These are phyloP conservation scores for Rhypophila decipiens DNA, from an alignment of 495 filamentous ascomycete species.

Conservation along the genomic window DNA sequence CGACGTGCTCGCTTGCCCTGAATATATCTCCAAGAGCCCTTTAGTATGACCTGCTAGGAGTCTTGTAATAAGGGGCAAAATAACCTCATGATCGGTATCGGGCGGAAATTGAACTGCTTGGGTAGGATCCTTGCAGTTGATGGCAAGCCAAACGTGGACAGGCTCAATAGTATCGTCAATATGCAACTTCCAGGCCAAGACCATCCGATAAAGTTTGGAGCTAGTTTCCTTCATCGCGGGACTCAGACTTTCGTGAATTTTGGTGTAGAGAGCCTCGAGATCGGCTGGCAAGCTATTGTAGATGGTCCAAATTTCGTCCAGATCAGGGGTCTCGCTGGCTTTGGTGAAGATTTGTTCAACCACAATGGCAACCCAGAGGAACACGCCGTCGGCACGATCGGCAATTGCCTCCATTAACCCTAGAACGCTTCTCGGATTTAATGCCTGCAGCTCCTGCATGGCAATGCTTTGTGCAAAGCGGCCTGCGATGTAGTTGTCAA, in stretches of 20 bases:
- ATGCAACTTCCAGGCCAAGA: background rate
- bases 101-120: background rate
- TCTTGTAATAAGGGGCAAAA: background rate
- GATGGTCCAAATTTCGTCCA: background rate
- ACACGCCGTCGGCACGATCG: constrained; percentile 4
- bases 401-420: background rate
- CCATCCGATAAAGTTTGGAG: background rate
- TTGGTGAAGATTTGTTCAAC: background rate
- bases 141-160: background rate
- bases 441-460: background rate
- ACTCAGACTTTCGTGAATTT: background rate
- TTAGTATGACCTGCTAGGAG: background rate
- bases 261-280: background rate
- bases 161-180: background rate
- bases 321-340: background rate
- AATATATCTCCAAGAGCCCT: background rate
- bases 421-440: background rate
- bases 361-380: constrained; percentile 8
- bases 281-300: background rate
- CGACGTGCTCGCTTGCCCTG: background rate
- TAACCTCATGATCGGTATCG: background rate
- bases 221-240: background rate
- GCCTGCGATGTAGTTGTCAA: background rate
- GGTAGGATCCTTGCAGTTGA: background rate
- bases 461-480: background rate